Percentiles rank a stretch among this genome's conserved stretches.
phyloP scores from a whole-genome alignment of 805 yeast species.

The Candida dendrica region DNA sequence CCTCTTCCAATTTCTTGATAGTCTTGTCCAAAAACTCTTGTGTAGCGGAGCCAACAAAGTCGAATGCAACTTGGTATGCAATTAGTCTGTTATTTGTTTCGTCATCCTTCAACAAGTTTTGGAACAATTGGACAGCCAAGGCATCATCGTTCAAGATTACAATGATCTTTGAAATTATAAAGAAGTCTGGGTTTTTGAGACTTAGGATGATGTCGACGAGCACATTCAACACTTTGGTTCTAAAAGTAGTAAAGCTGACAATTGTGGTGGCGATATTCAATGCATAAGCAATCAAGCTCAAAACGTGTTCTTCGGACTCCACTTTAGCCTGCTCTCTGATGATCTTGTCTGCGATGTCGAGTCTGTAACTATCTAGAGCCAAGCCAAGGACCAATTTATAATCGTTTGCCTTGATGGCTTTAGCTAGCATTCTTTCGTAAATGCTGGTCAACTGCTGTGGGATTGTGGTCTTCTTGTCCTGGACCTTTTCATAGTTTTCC shows the following conservation, averaged over 20 bases:
- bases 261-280: constrained; percentile 66
- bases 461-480: constrained; percentile 27
- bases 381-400: constrained; percentile 81
- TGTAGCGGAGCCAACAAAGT: constrained; percentile 83
- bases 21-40: constrained; percentile 73
- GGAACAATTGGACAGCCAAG: constrained; percentile 64
- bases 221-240: constrained; percentile 53
- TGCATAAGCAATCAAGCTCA: constrained; percentile 62
- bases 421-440: constrained; percentile 80
- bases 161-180: constrained; percentile 75
- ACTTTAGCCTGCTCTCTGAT: constrained; percentile 32
- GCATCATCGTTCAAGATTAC: constrained; percentile 77
- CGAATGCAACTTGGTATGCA: constrained; percentile 93
- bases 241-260: constrained; percentile 57
- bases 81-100: constrained; percentile 42
- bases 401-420: constrained; percentile 69
- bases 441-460: constrained; percentile 60
- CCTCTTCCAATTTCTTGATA: constrained; percentile 30
- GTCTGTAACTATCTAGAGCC: constrained; percentile 78
- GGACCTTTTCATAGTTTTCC: constrained; percentile 31
- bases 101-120: constrained; percentile 39
- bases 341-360: constrained; percentile 67
- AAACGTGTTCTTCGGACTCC: constrained; percentile 45
- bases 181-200: constrained; percentile 67
- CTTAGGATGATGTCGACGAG: constrained; percentile 55